A percentile compares a stretch with the other conserved stretches of the same genome.
Conservation (phyloP, 176 grass and related monocot species). For the Hordeum vulgare region MorexV3_pseudomolecules_assembly NC_058521.1:1098776-1099275, state of each 20-base stretch:
- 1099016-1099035: not conserved
- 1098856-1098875: not conserved
- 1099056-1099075: slow-evolving; percentile 95
- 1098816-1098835: not conserved
- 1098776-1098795: not conserved
- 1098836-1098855: not conserved
- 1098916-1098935: not conserved
- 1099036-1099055: slow-evolving; percentile 61
- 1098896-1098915: slow-evolving; percentile 5
- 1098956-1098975: not conserved
- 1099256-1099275: not conserved
- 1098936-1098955: not conserved
- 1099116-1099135: too few species aligned
- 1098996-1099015: not conserved
- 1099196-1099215: too few species aligned
- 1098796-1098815: not conserved
- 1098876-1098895: not conserved
- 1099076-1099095: slow-evolving; percentile 73
- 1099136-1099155: too few species aligned
- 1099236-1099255: slow-evolving; percentile 1
- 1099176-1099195: too few species aligned
- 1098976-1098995: not conserved
- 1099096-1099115: too few species aligned
- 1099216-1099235: too few species aligned
- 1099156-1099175: too few species aligned